Base-by-base conservation (phyloP, 2,329 filamentous ascomycete species). In the Tolypocladium paradoxum region DNA sequence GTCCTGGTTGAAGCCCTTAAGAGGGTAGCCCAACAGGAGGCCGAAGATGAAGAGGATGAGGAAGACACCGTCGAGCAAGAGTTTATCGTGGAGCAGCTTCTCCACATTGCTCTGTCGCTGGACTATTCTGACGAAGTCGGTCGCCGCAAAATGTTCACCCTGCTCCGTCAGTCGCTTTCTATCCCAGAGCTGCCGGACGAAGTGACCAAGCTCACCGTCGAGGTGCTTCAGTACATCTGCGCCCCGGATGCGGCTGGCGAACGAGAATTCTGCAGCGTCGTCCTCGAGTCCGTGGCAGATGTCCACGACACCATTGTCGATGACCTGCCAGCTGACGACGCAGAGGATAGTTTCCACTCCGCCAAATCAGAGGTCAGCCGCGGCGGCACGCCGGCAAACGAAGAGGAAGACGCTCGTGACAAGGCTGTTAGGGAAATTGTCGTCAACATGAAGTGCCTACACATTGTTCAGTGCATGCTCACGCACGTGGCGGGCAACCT, bases 51-150 rank as follows among this genome's bases (percentile, higher is more conserved):
- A 4, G 78, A 82, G 1, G 87, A 88, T 6, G 87, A 91, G 55
- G 88, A 95, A 62, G 88, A 95, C 59, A 87, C 87, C 0, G 85
- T 90, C 7, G 90, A 96, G 66, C 85, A 91, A 61, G 92, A 97
- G 68, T 99, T 99, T 62, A 88, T 96, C 57, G 88, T 96, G 38
- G 91, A 97, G 67, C 95, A 99, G 65, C 77, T 99, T 54, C 82
- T 99, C 36, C 87, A 96, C 62, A 95, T 99, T 64, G 88, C 90
- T 6, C 78, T 91, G 55, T 95, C 89, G 1, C 80, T 97, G 50
- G 93, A 99, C 70, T 99, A 97, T 69, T 91, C 89, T n/a, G 93
- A 99, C 65, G 93, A 97, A 69, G 88, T 96, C 57, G 93, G 93
- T 49, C 83, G 93, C 58, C 81, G 92, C 54, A 95, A 96, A 73